Evolutionary conservation across 805 yeast species (phyloP), one percentile per base, ranked within the genome.

Genomic region (Lipomyces mesembrius): DNA sequence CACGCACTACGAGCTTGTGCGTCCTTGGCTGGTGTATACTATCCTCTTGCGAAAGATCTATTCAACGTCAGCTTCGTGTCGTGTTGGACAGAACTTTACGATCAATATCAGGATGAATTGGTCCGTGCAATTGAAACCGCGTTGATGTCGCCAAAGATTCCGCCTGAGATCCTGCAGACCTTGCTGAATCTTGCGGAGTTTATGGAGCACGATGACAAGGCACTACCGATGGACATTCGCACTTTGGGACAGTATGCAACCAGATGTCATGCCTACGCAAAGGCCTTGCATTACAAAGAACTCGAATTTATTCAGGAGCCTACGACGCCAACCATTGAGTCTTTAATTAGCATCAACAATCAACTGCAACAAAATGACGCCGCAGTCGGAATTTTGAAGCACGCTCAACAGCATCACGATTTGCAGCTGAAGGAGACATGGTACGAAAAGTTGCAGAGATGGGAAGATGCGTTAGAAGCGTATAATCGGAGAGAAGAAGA

Each of bases 391-490:
- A 93, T 95, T 63, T 82, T 95, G 72, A 94, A 92, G 74, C 96
- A 93, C 78, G 97, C 98, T 1, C 87, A 90, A 68, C 94, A 91
- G 69, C 97, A 94, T 74, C 81, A 81, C 60, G 76, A 78, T 62
- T 80, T 95, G 57, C 97, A 93, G 77, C 83, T 96, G 68, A 94
- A 93, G 75, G 99, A 95, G 78, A 91, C 97, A 0, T 95, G 99
- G 99, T 95, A 91, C 74, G 99, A 95, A 77, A 95, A 94, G 75
- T 80, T 95, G 55, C 98, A 92, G 75, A 83, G 98, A 69, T 95
- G 99, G 99, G 98, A 94, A 72, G 99, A 95, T 78, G 99, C 99
- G 0, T 81, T 95, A 68, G 84, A 86, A 59, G 97, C 98, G 0
- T 95, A 95, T 76, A 88, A 88, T 71, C 91, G 88, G 73, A 84